phyloP scores from a whole-genome alignment of 176 grass and related monocot species.

The Phoenix dactylifera region DNA sequence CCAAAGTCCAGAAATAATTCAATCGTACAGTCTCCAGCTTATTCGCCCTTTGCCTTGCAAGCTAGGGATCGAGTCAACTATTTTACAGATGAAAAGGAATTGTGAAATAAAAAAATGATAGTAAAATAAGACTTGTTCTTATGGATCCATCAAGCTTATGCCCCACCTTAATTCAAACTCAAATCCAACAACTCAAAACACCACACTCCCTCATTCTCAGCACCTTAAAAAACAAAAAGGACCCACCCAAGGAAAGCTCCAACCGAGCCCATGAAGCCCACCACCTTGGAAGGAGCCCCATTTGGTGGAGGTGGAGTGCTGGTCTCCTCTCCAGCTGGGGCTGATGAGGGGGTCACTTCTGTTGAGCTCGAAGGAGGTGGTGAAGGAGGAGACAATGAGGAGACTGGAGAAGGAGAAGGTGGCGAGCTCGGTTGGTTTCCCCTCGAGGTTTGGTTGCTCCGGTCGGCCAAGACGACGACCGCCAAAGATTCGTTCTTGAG shows the following conservation, averaged over 20 bases:
- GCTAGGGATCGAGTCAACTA: too few relatives aligned
- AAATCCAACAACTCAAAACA: too few relatives aligned
- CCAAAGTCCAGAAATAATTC: too few relatives aligned
- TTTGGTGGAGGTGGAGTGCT: constrained; percentile 10
- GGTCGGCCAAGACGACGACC: constrained; percentile 43
- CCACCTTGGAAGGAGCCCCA: neutral
- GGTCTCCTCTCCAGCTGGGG: constrained; percentile 11
- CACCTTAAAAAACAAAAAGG: constrained; percentile 28
- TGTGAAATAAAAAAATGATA: too few relatives aligned
- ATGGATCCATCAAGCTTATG: too few relatives aligned
- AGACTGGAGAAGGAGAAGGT: neutral
- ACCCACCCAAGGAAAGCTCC: constrained; percentile 30
- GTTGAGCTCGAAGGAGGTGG: neutral
- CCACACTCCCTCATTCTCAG: too few relatives aligned
- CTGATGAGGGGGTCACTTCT: neutral
- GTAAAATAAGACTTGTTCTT: too few relatives aligned
- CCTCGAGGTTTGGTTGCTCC: constrained; percentile 11
- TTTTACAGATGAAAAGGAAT: too few relatives aligned
- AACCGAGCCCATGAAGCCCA: constrained; percentile 26
- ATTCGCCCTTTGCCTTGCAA: too few relatives aligned
- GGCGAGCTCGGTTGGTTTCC: neutral
- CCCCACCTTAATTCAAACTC: too few relatives aligned
- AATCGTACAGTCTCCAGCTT: too few relatives aligned
- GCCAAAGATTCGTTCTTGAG: constrained; percentile 49
- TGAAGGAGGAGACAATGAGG: neutral